Conservation (phyloP, 495 filamentous ascomycete species). For the Penicillium steckii region DNA sequence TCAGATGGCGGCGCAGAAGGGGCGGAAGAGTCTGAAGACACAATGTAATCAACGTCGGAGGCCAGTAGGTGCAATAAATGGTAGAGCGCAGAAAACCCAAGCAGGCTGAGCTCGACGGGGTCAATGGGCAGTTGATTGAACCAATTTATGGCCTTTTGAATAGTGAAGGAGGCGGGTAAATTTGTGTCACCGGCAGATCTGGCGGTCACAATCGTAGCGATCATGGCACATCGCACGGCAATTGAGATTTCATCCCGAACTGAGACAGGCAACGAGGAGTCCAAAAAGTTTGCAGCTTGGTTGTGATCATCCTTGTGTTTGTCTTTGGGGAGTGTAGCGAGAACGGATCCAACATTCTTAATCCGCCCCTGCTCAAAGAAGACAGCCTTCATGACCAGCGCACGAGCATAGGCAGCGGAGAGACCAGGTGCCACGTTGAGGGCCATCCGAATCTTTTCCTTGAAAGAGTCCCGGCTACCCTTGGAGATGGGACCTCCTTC, state of each 20-base stretch:
- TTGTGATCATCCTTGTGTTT: constrained; percentile 31
- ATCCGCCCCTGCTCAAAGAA: constrained; percentile 46
- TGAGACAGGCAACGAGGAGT: constrained; percentile 47
- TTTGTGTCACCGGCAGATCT: constrained; percentile 33
- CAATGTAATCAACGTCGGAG: constrained; percentile 51
- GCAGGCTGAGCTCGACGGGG: constrained; percentile 57
- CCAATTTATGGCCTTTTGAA: constrained; percentile 43
- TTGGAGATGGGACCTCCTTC: constrained; percentile 40
- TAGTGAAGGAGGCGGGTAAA: constrained; percentile 38
- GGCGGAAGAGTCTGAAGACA: constrained; percentile 36
- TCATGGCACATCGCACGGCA: constrained; percentile 79
- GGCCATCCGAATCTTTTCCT: constrained; percentile 64
- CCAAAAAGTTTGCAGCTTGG: constrained; percentile 41
- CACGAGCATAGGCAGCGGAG: constrained; percentile 72
- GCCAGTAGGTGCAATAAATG: constrained; percentile 62
- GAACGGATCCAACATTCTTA: constrained; percentile 47
- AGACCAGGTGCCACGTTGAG: constrained; percentile 74
- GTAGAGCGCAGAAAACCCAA: constrained; percentile 77
- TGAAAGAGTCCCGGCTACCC: constrained; percentile 44
- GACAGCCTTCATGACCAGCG: constrained; percentile 65
- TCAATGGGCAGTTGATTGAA: constrained; percentile 47
- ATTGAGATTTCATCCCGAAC: constrained; percentile 64
- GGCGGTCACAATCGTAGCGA: constrained; percentile 61
- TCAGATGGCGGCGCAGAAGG: constrained; percentile 24
- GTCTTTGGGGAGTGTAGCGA: constrained; percentile 47